phyloP scores from a whole-genome alignment of 1,139 yeast species.

The Casaregolazyma suthepensis region DNA sequence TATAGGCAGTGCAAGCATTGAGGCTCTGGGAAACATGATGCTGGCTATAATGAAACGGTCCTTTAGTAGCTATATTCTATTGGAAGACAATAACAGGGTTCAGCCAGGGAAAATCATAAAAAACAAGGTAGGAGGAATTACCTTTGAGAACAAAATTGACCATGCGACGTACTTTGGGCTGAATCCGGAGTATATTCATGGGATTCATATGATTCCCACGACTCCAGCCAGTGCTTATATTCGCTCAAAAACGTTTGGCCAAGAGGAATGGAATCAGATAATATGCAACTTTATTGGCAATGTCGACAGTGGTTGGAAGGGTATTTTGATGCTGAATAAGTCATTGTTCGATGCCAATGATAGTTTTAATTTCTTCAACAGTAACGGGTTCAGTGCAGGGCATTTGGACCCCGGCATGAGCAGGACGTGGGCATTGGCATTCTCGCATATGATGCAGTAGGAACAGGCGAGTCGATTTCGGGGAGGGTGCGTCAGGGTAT shows the following conservation, averaged over 20 bases:
- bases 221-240: slow-evolving; percentile 77
- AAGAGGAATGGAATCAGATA: slow-evolving; percentile 67
- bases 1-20: slow-evolving; percentile 57
- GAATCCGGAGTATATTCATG: slow-evolving; percentile 72
- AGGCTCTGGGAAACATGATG: slow-evolving; percentile 63
- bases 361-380: slow-evolving; percentile 62
- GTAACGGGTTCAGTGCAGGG: slow-evolving; percentile 38
- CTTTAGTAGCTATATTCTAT: slow-evolving; percentile 56
- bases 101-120: slow-evolving; percentile 48
- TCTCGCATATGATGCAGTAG: slow-evolving; percentile 19
- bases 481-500: too few species aligned
- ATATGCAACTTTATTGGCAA: slow-evolving; percentile 43
- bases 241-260: slow-evolving; percentile 58
- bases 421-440: slow-evolving; percentile 81
- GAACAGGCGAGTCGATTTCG: too few species aligned
- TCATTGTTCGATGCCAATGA: slow-evolving; percentile 63
- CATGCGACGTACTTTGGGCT: slow-evolving; percentile 83
- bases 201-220: slow-evolving; percentile 86
- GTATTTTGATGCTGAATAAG: slow-evolving; percentile 65
- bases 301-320: slow-evolving; percentile 78
- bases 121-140: slow-evolving; percentile 65
- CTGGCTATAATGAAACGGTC: slow-evolving; percentile 54
- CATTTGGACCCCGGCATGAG: slow-evolving; percentile 87
- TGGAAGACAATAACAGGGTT: slow-evolving; percentile 43
- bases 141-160: slow-evolving; percentile 76